Evolutionary conservation across 108 stramenopile species (phyloP).

Genomic region (Halocafeteria seosinensis): DNA sequence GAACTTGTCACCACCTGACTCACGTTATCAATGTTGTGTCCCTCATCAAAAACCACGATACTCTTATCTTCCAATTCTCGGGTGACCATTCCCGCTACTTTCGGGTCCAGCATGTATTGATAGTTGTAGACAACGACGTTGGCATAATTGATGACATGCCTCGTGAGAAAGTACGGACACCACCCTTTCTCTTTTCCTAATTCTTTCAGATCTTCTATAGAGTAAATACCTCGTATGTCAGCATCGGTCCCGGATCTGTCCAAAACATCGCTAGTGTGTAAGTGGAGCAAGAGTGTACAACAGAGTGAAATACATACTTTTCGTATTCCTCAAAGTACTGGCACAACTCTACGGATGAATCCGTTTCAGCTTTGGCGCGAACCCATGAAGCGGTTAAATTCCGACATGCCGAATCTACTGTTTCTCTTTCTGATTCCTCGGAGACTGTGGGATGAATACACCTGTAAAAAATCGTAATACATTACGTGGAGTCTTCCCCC

Average conservation of each 20-base stretch:
- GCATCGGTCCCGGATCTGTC: slow-evolving; percentile 15
- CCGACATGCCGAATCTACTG: slow-evolving; percentile 85
- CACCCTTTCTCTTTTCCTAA: slow-evolving; percentile 69
- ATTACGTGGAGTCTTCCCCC: no score
- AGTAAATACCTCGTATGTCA: slow-evolving; percentile 63
- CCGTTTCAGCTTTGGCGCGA: slow-evolving; percentile 39
- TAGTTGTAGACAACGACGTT: slow-evolving; percentile 96
- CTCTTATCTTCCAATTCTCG: slow-evolving; percentile 75
- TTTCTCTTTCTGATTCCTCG: slow-evolving; percentile 78
- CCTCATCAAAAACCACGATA: slow-evolving; percentile 94
- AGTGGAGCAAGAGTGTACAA: no score
- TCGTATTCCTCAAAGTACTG: slow-evolving; percentile 63
- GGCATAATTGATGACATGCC: slow-evolving; percentile 85
- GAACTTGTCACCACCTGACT: no score
- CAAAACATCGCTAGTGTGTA: no score
- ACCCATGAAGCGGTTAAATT: slow-evolving; percentile 95
- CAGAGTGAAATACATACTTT: no score
- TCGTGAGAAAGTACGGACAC: slow-evolving; percentile 95
- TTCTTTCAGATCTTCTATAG: slow-evolving; percentile 68
- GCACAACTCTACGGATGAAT: slow-evolving; percentile 47
- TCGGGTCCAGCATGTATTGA: slow-evolving; percentile 99
- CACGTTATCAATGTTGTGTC: slow-evolving; percentile 2
- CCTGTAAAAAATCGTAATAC: no score
- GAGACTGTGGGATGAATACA: slow-evolving; percentile 83
- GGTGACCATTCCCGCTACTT: slow-evolving; percentile 35